phyloP scores from a whole-genome alignment of 768 basidiomycete species.

The Jaapia argillacea region DNA sequence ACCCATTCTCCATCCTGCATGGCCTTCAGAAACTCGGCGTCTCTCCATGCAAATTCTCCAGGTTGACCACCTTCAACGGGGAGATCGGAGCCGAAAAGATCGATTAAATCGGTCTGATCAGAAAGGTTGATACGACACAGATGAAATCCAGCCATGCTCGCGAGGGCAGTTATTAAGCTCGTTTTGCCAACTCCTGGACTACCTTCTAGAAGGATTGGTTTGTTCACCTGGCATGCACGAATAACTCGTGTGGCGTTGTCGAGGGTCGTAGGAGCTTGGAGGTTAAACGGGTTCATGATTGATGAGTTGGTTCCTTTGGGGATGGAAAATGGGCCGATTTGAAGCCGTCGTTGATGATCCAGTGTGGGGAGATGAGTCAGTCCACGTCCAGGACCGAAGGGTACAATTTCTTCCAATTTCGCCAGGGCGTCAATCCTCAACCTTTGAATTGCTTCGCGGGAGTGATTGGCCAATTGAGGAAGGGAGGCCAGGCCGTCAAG shows the following conservation, averaged over 20 bases:
- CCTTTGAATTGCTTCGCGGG: slow-evolving; percentile 43
- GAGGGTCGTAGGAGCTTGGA: slow-evolving; percentile 81
- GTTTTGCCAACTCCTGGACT: slow-evolving; percentile 99
- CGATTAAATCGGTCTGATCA: slow-evolving; percentile 94
- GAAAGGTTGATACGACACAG: slow-evolving; percentile 94
- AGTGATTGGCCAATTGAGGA: slow-evolving; percentile 60
- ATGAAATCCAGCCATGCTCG: slow-evolving; percentile 64
- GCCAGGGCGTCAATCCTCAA: slow-evolving; percentile 48
- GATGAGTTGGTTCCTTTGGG: slow-evolving; percentile 39
- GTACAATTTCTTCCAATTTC: slow-evolving; percentile 48
- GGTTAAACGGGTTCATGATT: slow-evolving; percentile 48
- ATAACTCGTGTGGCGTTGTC: slow-evolving; percentile 84
- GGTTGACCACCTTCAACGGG: slow-evolving; percentile 87
- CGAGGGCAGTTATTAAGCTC: slow-evolving; percentile 81
- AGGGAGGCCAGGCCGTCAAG: slow-evolving; percentile 82
- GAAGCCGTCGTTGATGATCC: slow-evolving; percentile 29
- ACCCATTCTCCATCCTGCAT: slow-evolving; percentile 98
- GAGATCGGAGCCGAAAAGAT: slow-evolving; percentile 92
- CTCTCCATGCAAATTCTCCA: slow-evolving; percentile 95
- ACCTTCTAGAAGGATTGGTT: slow-evolving; percentile 92
- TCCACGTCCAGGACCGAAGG: slow-evolving; percentile 19
- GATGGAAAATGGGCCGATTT: slow-evolving; percentile 70
- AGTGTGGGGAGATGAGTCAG: slow-evolving; percentile 17
- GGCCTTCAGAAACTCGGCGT: slow-evolving; percentile 90
- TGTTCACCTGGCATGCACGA: slow-evolving; percentile 80